Evolutionary conservation across 2,329 filamentous ascomycete genomes (phyloP), one percentile per base, ranked within the genome.

Genomic region (Byssothecium circinans): DNA sequence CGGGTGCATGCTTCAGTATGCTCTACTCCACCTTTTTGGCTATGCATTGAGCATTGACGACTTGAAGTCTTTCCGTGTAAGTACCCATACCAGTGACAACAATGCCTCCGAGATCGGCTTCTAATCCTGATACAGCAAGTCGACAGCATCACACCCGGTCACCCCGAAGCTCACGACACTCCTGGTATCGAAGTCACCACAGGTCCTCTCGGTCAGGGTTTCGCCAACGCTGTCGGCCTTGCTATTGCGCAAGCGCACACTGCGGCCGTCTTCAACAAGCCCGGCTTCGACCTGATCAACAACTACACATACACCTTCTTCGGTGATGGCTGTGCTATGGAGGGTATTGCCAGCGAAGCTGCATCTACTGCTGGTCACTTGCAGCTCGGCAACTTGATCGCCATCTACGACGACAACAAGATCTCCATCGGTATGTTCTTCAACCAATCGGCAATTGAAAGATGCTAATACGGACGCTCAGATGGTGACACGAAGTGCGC

Each of bases 1-100:
- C 79, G 94, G 87, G 66, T 99, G 94, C 84, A 96, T 99, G 91
- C 89, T 99, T 53, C 94, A 96, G 75, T 99, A 99, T 86, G 88
- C 92, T 68, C 84, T 99, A 63, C 88, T 99, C 68, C 94, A 99
- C 81, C 82, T 99, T 47, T 96, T 91, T 77, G 94, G 94, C 74
- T 99, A 95, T 75, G 83, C 78, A 56, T 66, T 99, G 63, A 83
- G 83, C 68, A 80, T 99, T 54, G 89, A 99, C 68, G 94, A 97
- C 77, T 76, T 99, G 64, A 99, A 97, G 85, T 78, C 80, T 66
- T 99, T 99, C 89, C 88, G 94, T 75, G 91, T 96, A 84, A 75
- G 89, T 81, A 50, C 30, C 18, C 15, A 18, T 37, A 2, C 18
- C 25, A 30, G 19, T 15, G 11, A 23, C 35, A 82, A 78, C 67